Conservation (phyloP, 1,139 yeast species). For the Spencermartinsiella ligniputridi region DNA sequence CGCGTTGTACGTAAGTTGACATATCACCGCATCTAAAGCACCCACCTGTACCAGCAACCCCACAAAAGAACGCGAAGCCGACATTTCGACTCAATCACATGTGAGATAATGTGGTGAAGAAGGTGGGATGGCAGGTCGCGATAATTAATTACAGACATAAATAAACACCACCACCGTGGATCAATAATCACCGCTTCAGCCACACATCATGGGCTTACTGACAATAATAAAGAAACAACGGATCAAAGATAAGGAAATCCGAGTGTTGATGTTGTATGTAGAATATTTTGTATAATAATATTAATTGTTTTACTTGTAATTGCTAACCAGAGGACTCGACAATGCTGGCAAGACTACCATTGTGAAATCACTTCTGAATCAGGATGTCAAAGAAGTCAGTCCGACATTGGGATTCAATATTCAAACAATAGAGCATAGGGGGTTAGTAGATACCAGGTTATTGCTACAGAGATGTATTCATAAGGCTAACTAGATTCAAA, state of each 20-base stretch:
- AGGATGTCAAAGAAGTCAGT: conserved; percentile 43
- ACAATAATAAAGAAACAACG: conserved; percentile 80
- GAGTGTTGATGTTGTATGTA: conserved; percentile 58
- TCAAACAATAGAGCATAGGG: conserved; percentile 41
- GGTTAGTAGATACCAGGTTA: conserved; percentile 13
- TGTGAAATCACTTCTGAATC: conserved; percentile 46
- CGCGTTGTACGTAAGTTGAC: too few relatives aligned
- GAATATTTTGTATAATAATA: not conserved
- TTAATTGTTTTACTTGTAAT: not conserved
- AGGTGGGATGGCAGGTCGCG: too few relatives aligned
- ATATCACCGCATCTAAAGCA: too few relatives aligned
- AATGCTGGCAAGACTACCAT: conserved; percentile 87
- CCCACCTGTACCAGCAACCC: too few relatives aligned
- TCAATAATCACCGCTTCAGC: too few relatives aligned
- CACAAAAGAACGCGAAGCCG: too few relatives aligned
- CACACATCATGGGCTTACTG: conserved; percentile 67
- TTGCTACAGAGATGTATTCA: not conserved
- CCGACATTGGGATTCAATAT: conserved; percentile 68
- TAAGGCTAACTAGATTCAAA: conserved; percentile 31
- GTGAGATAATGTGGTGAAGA: too few relatives aligned
- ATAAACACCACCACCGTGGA: conserved; percentile 3
- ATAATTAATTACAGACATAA: too few relatives aligned
- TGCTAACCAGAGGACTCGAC: conserved; percentile 57
- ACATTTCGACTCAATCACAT: too few relatives aligned
- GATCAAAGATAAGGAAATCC: conserved; percentile 68